Percentiles rank a stretch among this genome's conserved stretches.
Conservation (phyloP, 2,329 filamentous ascomycete species). For the Aspergillus piperis region DNA sequence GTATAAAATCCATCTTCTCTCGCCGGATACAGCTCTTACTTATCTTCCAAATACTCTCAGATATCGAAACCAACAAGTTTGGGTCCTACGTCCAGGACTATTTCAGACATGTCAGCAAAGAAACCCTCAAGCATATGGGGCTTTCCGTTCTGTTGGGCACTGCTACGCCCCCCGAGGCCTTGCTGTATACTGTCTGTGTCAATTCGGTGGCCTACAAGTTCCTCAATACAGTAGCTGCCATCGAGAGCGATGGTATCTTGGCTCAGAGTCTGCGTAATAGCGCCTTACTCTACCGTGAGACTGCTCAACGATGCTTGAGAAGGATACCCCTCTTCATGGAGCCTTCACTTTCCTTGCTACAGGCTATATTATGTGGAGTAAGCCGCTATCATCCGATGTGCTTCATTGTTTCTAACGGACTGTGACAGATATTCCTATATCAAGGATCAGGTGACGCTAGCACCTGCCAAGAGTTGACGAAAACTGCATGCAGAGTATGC, state of each 20-base stretch:
- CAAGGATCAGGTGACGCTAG: constrained; percentile 25
- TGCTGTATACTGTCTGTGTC: constrained; percentile 24
- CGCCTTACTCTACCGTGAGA: constrained; percentile 10
- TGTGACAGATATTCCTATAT: constrained; percentile 20
- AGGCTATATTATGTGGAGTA: constrained; percentile 19
- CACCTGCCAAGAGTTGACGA: constrained; percentile 21
- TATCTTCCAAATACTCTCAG: constrained; percentile 4
- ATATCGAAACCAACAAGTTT: constrained; percentile 20
- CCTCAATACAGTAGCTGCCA: constrained; percentile 14
- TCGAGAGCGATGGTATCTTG: constrained; percentile 11
- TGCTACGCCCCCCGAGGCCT: constrained; percentile 7
- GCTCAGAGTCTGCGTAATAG: constrained; percentile 10
- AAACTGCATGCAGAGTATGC: constrained; percentile 22
- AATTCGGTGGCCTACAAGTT: constrained; percentile 25
- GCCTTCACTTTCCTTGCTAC: constrained; percentile 18
- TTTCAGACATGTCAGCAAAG: constrained; percentile 21
- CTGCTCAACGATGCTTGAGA: constrained; percentile 19
- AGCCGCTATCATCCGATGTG: neutral
- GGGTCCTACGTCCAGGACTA: constrained; percentile 24
- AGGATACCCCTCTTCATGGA: constrained; percentile 18
- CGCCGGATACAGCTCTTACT: no score
- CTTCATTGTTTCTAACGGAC: neutral
- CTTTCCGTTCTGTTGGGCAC: constrained; percentile 16
- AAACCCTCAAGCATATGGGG: constrained; percentile 24
- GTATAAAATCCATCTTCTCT: no score